A percentile compares a stretch with the other conserved stretches of the same genome.
Conservation (phyloP, 768 basidiomycete species). For the Termitomyces eurrhizus region DNA sequence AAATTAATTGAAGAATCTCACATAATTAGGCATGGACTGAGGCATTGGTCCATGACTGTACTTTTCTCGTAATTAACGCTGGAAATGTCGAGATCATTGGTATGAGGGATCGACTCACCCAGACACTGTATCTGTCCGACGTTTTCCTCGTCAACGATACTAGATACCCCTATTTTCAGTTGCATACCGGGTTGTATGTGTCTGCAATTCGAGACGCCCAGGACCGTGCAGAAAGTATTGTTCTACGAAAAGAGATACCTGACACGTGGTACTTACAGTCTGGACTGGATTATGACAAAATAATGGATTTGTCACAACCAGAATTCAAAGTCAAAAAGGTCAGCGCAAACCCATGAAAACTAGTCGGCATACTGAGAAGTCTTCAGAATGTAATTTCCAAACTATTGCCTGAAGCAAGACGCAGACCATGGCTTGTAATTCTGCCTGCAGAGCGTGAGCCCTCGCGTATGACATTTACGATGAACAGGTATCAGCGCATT, state of each 20-base stretch:
- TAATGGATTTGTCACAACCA: not conserved
- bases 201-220: not conserved
- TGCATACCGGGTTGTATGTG: slow-evolving; percentile 2
- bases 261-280: not conserved
- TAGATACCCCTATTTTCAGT: not conserved
- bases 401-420: not conserved
- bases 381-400: not conserved
- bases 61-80: too few relatives aligned
- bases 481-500: not conserved
- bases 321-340: not conserved
- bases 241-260: not conserved
- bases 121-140: slow-evolving; percentile 5
- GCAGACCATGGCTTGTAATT: not conserved
- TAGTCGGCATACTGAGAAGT: not conserved
- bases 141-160: not conserved
- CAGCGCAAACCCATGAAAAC: not conserved
- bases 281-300: not conserved
- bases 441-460: not conserved
- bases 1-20: too few relatives aligned
- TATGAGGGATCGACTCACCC: not conserved
- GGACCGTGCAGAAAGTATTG: not conserved
- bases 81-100: too few relatives aligned
- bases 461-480: not conserved
- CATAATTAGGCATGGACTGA: slow-evolving; percentile 2
- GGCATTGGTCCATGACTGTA: not conserved